Evolutionary conservation across 2,329 filamentous ascomycete genomes (phyloP), one percentile per base, ranked within the genome.

Genomic region (Trichoderma guizhouense): DNA sequence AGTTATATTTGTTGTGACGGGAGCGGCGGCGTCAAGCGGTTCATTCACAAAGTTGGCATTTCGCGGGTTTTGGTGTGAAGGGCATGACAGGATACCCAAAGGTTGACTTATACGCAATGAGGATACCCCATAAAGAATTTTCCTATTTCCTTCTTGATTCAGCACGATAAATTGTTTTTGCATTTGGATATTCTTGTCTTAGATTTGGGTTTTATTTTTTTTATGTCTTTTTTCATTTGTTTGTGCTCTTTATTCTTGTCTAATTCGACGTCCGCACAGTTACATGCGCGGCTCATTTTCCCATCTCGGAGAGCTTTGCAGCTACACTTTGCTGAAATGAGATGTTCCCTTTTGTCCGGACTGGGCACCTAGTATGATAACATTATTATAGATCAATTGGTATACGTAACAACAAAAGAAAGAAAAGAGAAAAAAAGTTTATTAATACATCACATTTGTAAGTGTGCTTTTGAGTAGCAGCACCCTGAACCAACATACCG

Each of bases 21-120:
- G 30, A 69, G 39, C 55, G 66, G 66, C 66, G 66, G 66, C 66
- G 66, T 69, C 66, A 69, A 60, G 55, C 66, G 66, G 66, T 43
- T 69, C 66, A 69, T 61, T 60, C 36, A 61, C 53, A 69, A 61
- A 58, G 58, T 69, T 60, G 32, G n/a, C 66, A 69, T 69, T 61
- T 69, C 66, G 39, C 34, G 55, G 66, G 55, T 61, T 69, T 53
- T 69, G 39, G 66, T 69, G 66, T 69, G 66, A 69, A 69, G 36
- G 66, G 66, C 55, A 69, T 69, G 66, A 30, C 53, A 60, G 66
- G 66, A 69, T 60, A 60, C 55, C 55, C 43, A 61, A 53, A 61
- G 66, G 66, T 69, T 61, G 66, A 60, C 66, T 69, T 69, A 60
- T 60, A 39, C 64, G 55, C 66, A 51, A 69, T 47, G 66, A 69